Evolutionary conservation across 2,329 filamentous ascomycete genomes (phyloP), one percentile per base, ranked within the genome.

Genomic region (Phialemonium atrogriseum): DNA sequence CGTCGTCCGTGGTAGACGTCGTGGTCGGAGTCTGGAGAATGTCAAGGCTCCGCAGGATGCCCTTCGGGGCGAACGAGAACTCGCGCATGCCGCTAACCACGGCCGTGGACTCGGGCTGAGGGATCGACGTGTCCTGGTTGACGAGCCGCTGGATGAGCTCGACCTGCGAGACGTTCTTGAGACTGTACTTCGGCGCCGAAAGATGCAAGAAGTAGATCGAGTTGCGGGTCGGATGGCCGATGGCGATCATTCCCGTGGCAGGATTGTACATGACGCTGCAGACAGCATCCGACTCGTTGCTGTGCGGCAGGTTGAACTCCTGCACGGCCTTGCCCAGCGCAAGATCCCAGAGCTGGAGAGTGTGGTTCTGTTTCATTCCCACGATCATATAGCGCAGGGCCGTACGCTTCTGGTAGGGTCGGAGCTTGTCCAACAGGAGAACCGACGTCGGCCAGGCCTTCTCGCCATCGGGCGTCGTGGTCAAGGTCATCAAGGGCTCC

Each of bases 281-380:
- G 39, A 96, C 89, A n/a, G 87, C 87, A 58, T 95, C 89, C 4
- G 86, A 93, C 55, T 96, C 89, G 52, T 91, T 94, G 61, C 84
- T 84, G 53, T 98, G 89, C 1, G 91, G 91, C 35, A 98, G 77
- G 55, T 94, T 91, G 55, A 98, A 80, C 62, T 98, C 91, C 56
- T 98, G 89, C 22, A 98, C 91, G 18, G 88, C 85, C 61, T 95
- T 95, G 44, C 83, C 84, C 20, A 98, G 78, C 24, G 84, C 87
- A 51, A 98, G 78, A 65, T 98, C 91, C 93, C 91, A 98, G 26
- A 98, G 76, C 66, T 98, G 93, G 40, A 98, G 76, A 34, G 89
- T 93, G 62, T 98, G 91, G 59, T 98, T 98, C 59, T 98, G 91
- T 66, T 96, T 95, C 76, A 96, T 86, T 48, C 91, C 91, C 40